Evolutionary conservation across 805 yeast species (phyloP), one percentile per base, ranked within the genome.

Genomic region (Candida tallmaniae): DNA sequence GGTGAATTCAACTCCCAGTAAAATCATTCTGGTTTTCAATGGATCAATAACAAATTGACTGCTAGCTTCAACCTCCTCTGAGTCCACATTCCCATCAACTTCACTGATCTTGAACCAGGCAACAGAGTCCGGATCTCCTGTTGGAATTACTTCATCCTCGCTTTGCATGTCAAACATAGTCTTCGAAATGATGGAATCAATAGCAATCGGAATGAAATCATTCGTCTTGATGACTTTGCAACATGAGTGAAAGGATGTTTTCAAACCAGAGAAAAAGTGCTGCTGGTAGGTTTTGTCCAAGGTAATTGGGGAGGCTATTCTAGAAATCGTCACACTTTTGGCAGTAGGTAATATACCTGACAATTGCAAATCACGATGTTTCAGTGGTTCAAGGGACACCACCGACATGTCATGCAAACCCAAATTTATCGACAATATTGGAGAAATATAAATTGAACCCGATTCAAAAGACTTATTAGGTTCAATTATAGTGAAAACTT

Each of bases 81-180:
- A 13, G 9, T 32, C 36, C 13, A 18, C 31, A 2, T 58, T 51
- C 3, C 70, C 70, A 4, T 61, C 49, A 4, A 79, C 62, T 5
- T 73, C 80, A 2, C 74, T 66, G 2, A 90, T 73, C 45, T 74
- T 75, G 57, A 88, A 90, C 96, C 96, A 90, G 0, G 88, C 95
- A 13, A 89, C 72, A 0, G 76, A 65, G 51, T 88, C 86, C 1
- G 84, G 78, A 15, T 67, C 68, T 0, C 85, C 86, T 3, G 62
- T 56, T 0, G 88, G 87, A 2, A 75, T 58, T 4, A 68, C 60
- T 2, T 40, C 51, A 1, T 54, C 56, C 44, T 52, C 65, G 18
- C 16, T 28, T 11, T 26, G 35, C 4, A 65, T 57, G 15, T 59
- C 62, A 44, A 68, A 70, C 45, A 81, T 49, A 2, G 85, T 68